Evolutionary conservation across 306 rosid genomes (phyloP), one percentile per base, ranked within the genome.

Genomic region (Alnus rubra): DNA sequence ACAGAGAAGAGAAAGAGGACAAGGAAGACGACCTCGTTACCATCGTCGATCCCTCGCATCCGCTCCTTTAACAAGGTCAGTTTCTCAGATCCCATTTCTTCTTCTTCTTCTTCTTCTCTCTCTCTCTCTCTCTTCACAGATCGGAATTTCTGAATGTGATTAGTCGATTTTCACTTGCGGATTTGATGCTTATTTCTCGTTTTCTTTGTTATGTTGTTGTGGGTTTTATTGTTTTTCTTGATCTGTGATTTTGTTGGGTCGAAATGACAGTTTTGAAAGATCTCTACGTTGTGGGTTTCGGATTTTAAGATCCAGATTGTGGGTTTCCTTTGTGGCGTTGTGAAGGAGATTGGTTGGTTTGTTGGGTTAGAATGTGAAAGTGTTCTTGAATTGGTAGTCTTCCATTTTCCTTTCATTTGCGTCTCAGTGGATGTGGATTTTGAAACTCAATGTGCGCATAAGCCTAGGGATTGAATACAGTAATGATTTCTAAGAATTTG

Each of bases 11-110:
- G 70, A 15, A 8, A 39, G 19, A 39, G 48, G 48, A 59, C 65
- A 65, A 65, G 50, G 10, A 37, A 63, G 47, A 67, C 72, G 51
- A 42, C 72, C 72, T 67, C 72, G 71, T 65, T 18, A 42, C 30
- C 72, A 42, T 42, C 71, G 10, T 42, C 50, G 50, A 65, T 65
- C 72, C 48, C 33, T 67, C 30, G 11, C 51, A 42, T 67, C 44
- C 23, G 8, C 7, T 18, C 7, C 31, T 16, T 39, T 67, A 31
- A 4, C 50, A 67, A 67, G 72, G 72, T 67, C 72, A 42, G 72
- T 35, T 28, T 67, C 49, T 42, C 51, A 67, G 72, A 67, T 67
- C 72, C 51, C 50, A 42, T 42, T 42, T 67, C 72, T 67, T n/a
- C 28, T 23, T 23, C 28, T 23, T 23, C 28, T 23, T 23, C 28